Evolutionary conservation across 495 filamentous ascomycete genomes (phyloP), one percentile per base, ranked within the genome.

Genomic region (Aspergillus indologenus): DNA sequence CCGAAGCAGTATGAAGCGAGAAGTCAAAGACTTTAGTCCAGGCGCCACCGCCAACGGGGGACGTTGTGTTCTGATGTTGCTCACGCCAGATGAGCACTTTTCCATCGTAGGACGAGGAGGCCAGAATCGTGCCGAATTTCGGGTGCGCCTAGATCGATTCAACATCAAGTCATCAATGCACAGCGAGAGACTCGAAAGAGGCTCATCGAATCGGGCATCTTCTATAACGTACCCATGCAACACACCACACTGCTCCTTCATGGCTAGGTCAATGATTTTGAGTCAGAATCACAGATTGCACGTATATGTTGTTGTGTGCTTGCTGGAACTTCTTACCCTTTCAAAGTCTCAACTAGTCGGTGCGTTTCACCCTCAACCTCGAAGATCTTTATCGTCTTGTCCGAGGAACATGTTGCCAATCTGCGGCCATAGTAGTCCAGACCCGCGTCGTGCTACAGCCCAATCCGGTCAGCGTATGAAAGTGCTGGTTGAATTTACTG

Each of bases 31-130:
- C 89, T 71, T 87, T 84, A 63, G 88, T 85, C 90, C 89, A 91
- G 54, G 75, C 68, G 66, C 79, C 77, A 61, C 80, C 76, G 63
- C 78, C 75, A 21, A 65, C 65, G 54, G 73, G 75, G 23, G 74
- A 74, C 51, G 75, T 71, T 31, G 77, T 65, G 62, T 70, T 78
- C 53, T 79, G 73, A 46, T 77, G 76, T 70, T 88, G 86, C 79
- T 99, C 94, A 71, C 92, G 92, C 92, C 92, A 98, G 79, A 99
- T 96, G 69, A 97, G 83, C 61, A 98, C 93, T 73, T 94, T 96
- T 75, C 94, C 94, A 75, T 98, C 95, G 79, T 96, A 98, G 65
- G 87, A 88, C 55, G 92, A 90, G 67, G 86, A 90, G 57, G 94
- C 94, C 46, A 99, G 88, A 74, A 99, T 97, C 73, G 90, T 96